Evolutionary conservation across 2,329 filamentous ascomycete genomes (phyloP).

Genomic region (Microsporum canis): DNA sequence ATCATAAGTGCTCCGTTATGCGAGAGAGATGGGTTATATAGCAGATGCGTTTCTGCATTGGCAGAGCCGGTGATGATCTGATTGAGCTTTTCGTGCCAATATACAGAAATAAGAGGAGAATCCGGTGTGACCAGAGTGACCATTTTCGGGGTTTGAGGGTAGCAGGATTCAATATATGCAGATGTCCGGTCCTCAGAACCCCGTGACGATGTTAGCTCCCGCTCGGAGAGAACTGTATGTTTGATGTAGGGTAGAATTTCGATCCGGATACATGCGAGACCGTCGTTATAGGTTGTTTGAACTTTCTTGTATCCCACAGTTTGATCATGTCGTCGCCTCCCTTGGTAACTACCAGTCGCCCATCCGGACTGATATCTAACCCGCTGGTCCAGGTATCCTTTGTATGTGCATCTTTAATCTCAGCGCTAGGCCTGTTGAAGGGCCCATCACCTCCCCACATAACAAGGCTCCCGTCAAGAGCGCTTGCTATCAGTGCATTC

Average conservation of each 20-base stretch:
- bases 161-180: conserved; percentile 88
- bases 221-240: conserved; percentile 80
- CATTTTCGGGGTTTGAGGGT: conserved; percentile 73
- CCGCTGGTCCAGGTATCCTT: conserved; percentile 84
- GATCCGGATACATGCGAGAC: conserved; percentile 72
- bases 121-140: conserved; percentile 82
- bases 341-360: conserved; percentile 76
- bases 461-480: conserved; percentile 76
- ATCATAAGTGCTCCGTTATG: conserved; percentile 71
- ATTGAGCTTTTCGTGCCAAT: conserved; percentile 91
- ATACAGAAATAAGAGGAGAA: conserved; percentile 67
- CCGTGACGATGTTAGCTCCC: conserved; percentile 77
- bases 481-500: conserved; percentile 68
- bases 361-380: conserved; percentile 80
- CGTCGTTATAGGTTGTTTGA: conserved; percentile 77
- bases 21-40: conserved; percentile 82
- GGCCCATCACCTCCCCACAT: conserved; percentile 90
- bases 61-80: conserved; percentile 91
- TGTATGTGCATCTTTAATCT: conserved; percentile 73
- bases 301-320: conserved; percentile 92
- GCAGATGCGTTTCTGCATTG: conserved; percentile 76
- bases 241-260: conserved; percentile 68
- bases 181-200: conserved; percentile 70
- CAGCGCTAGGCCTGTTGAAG: conserved; percentile 66
- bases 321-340: conserved; percentile 91